Evolutionary conservation across 2,329 filamentous ascomycete genomes (phyloP), one percentile per base, ranked within the genome.

Genomic region (Monosporascus sp.): DNA sequence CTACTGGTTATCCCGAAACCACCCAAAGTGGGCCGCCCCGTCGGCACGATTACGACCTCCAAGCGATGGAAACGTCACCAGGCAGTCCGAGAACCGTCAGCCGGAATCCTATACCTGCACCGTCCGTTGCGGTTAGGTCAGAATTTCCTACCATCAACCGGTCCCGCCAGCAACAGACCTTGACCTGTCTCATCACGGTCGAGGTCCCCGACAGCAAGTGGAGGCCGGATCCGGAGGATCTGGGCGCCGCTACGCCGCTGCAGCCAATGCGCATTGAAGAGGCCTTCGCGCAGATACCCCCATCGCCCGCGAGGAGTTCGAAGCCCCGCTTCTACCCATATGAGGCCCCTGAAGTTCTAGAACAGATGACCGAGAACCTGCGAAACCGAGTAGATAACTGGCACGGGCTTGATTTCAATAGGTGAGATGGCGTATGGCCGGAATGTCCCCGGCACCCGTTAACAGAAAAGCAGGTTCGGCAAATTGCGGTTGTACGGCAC

Each of bases 121-220:
- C 94, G 0, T 88, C 84, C 0, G 91, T 99, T n/a, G 96, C 90
- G 0, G 88, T 99, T 48, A 89, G 93, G 54, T 97, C 93, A 67
- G 94, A 99, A 71, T 99, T 97, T 66, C 94, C 94, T 0, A 97
- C 94, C 1, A 82, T 99, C 64, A 97, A 81, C 70, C 83, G 90
- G 59, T 97, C 92, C 20, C 87, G 92, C 49, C 90, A 96, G 67
- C 94, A 97, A 70, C 94, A 99, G 70, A 94, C 90, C 11, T 77
- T 99, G 58, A 97, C 94, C 1, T 99, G 94, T 65, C 76, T 99
- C 51, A 82, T 99, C 49, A 97, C 94, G 0, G 85, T 99, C 47
- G 94, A 99, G 71, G 91, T 97, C 1, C 85, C 91, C 0, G 92
- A 96, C 65, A 90, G 86, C 61, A 96, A 94, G 70, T 97, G 92